Conservation (phyloP, 73 alveolate species). For the Paramecium tetraurelia region DNA sequence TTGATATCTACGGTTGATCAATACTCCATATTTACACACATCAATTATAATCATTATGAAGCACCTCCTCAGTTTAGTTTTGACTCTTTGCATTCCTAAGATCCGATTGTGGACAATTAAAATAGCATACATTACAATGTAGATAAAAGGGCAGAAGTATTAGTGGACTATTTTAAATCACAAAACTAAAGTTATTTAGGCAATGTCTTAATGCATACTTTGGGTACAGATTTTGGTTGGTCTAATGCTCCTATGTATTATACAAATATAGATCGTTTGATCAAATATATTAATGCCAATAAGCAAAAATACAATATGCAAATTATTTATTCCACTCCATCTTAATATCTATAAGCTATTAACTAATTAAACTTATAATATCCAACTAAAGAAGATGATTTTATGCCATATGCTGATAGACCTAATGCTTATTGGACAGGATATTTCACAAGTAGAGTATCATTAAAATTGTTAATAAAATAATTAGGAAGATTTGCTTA, state of each 20-base stretch:
- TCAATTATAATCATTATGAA: slow-evolving; percentile 61
- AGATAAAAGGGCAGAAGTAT: slow-evolving; percentile 63
- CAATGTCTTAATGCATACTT: slow-evolving; percentile 69
- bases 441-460: slow-evolving; percentile 88
- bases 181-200: slow-evolving; percentile 68
- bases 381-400: slow-evolving; percentile 78
- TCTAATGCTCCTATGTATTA: slow-evolving; percentile 75
- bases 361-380: slow-evolving; percentile 38
- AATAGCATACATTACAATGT: slow-evolving; percentile 55
- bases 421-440: slow-evolving; percentile 93
- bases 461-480: slow-evolving; percentile 76
- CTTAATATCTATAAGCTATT: slow-evolving; percentile 67
- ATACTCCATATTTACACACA: slow-evolving; percentile 47
- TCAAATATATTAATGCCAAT: slow-evolving; percentile 67
- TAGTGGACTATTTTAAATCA: slow-evolving; percentile 65
- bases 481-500: slow-evolving; percentile 55
- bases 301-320: slow-evolving; percentile 46
- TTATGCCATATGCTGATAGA: slow-evolving; percentile 85
- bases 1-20: slow-evolving; percentile 69
- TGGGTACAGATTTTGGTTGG: slow-evolving; percentile 82
- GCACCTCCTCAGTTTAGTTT: slow-evolving; percentile 52
- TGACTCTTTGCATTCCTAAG: not conserved
- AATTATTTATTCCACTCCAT: slow-evolving; percentile 79
- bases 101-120: slow-evolving; percentile 44
- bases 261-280: slow-evolving; percentile 72